These are phyloP conservation scores for Naganishia liquefaciens DNA, from an alignment of 1,284 basidiomycete species.

Conservation along the genomic window DNA sequence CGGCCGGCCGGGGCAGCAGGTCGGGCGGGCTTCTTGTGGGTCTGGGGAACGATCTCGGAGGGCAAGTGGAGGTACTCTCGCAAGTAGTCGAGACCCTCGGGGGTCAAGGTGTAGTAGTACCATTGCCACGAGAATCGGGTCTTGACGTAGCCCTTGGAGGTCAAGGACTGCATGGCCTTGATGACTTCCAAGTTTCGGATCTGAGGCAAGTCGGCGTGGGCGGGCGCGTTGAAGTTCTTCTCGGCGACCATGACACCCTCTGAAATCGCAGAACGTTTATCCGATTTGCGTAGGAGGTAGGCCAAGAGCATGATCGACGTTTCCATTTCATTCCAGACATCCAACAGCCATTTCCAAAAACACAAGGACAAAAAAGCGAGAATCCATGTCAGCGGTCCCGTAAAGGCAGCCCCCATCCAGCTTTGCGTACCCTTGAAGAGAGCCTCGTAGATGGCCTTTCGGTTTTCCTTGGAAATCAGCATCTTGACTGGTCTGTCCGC, in stretches of 20 bases:
- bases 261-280: constrained; percentile 44
- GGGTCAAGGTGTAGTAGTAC: constrained; percentile 92
- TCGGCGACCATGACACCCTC: constrained; percentile 99
- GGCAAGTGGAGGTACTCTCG: constrained; percentile 93
- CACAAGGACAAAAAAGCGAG: background rate
- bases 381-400: background rate
- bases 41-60: constrained; percentile 87
- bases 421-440: constrained; percentile 90
- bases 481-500: constrained; percentile 58
- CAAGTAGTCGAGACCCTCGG: constrained; percentile 92
- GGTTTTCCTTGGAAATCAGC: constrained; percentile 82
- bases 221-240: constrained; percentile 97
- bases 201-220: constrained; percentile 90
- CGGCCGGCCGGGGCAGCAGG: constrained; percentile 64
- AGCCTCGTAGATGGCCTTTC: constrained; percentile 88
- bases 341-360: background rate
- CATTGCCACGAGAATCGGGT: constrained; percentile 96
- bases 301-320: background rate
- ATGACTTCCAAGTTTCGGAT: constrained; percentile 98
- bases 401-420: no score
- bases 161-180: constrained; percentile 98
- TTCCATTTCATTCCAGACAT: background rate
- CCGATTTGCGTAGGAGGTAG: background rate
- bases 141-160: constrained; percentile 93
- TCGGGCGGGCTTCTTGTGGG: constrained; percentile 89